Conservation (phyloP, 2,329 filamentous ascomycete genomes). For the Verticillium dahliae region DNA sequence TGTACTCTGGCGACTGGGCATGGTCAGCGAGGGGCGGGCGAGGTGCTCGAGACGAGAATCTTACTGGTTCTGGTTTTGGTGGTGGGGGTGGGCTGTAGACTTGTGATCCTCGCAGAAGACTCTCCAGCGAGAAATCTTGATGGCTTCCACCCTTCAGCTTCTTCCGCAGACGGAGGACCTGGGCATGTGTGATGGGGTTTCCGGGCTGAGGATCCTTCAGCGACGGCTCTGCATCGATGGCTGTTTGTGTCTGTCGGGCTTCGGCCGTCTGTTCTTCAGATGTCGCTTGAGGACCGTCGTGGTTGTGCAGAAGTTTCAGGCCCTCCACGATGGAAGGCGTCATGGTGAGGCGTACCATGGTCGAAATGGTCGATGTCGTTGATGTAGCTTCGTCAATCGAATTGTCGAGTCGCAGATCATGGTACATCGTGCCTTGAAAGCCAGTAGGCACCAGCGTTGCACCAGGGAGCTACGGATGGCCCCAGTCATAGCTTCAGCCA, state of each 20-base stretch:
- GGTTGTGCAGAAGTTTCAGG: slow-evolving; percentile 31
- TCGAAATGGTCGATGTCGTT: neutral
- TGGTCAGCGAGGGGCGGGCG: slow-evolving; percentile 3
- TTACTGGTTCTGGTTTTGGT: slow-evolving; percentile 69
- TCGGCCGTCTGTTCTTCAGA: slow-evolving; percentile 10
- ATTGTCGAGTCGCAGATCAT: neutral
- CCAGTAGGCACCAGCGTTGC: neutral
- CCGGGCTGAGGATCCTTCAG: slow-evolving; percentile 47
- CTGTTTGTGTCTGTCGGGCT: neutral
- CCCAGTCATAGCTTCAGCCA: neutral
- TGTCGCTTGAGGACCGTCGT: slow-evolving; percentile 5
- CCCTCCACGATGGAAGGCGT: slow-evolving; percentile 62
- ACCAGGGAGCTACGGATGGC: neutral
- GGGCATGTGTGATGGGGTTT: slow-evolving; percentile 64
- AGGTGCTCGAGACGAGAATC: slow-evolving; percentile 17
- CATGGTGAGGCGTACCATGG: slow-evolving; percentile 75
- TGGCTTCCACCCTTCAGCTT: slow-evolving; percentile 31
- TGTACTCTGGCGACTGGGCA: slow-evolving; percentile 68
- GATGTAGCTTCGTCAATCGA: neutral
- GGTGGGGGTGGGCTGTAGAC: slow-evolving; percentile 76
- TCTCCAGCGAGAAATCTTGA: slow-evolving; percentile 50
- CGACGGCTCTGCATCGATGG: slow-evolving; percentile 35
- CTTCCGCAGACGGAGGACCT: slow-evolving; percentile 58
- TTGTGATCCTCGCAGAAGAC: slow-evolving; percentile 62
- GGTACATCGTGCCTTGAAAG: neutral